phyloP scores from a whole-genome alignment of 1,284 basidiomycete genomes.

The Puccinia novopanici region DNA sequence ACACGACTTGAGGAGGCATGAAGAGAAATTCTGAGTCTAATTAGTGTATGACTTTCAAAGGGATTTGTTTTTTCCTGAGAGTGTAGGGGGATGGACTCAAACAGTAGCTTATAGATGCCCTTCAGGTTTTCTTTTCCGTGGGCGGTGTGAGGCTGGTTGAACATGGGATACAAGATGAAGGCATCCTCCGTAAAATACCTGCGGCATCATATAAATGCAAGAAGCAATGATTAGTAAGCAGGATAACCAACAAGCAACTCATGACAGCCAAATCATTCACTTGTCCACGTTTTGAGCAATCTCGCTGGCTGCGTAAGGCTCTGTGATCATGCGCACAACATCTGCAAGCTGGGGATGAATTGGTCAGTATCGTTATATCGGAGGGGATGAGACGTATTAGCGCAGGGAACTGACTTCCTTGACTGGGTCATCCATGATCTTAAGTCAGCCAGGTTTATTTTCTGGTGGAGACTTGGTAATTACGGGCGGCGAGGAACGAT shows the following conservation, averaged over 20 bases:
- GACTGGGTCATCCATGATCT: conserved; percentile 38
- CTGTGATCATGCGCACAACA: conserved; percentile 29
- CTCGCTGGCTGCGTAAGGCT: conserved; percentile 29
- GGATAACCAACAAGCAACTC: not conserved
- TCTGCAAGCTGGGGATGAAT: conserved; percentile 13
- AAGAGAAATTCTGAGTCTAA: too few relatives aligned
- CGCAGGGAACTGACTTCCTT: conserved; percentile 20
- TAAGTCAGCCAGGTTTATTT: not conserved
- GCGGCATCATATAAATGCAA: too few relatives aligned
- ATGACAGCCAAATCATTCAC: not conserved
- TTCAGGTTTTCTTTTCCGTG: conserved; percentile 38
- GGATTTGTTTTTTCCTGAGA: too few relatives aligned
- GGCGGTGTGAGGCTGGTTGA: conserved; percentile 25
- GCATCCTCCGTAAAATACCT: conserved; percentile 50
- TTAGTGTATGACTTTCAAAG: too few relatives aligned
- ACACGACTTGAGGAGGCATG: conserved; percentile 44
- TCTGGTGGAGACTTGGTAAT: not conserved
- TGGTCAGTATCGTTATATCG: not conserved
- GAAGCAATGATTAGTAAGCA: not conserved
- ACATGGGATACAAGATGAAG: conserved; percentile 31
- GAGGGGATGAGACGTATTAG: not conserved
- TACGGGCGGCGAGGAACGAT: too few relatives aligned
- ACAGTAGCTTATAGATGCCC: conserved; percentile 40
- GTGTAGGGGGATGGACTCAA: not conserved
- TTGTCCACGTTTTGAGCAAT: conserved; percentile 33